Base-by-base conservation (phyloP, 2,329 filamentous ascomycete genomes). In the Neopestalotiopsis sp. region DNA sequence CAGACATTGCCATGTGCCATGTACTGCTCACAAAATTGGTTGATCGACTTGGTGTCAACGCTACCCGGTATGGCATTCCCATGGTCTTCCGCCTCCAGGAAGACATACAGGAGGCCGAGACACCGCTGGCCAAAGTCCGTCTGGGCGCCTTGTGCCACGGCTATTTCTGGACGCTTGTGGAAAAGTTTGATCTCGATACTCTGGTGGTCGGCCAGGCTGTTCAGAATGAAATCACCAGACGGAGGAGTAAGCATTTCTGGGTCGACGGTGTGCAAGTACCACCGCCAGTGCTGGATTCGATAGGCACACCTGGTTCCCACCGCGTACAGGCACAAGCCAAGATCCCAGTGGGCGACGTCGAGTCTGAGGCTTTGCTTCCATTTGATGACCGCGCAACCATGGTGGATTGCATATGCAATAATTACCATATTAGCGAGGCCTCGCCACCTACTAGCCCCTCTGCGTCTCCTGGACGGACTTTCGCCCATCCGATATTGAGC, bases 11-110 rank as follows among this genome's bases (percentile, higher is more conserved):
- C 34, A 81, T 97, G 14, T 83, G 97, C 9, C 94, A 97, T 76
- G 84, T 94, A 3, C 85, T 98, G 12, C 86, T 97, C 49, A 84
- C 89, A 12, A 93, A 89, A 67, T 84, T 97, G n/a, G 88, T 94
- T 9, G 86, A 89, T 69, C 90, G 90, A 68, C 85, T 98, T 0
- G 95, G 95, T 4, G 89, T 97, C 65, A 97, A 98, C 77, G 92
- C 94, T 17, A 88, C 88, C 4, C 88, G 91, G 69, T 92, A 89
- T 74, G 94, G 94, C 0, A 81, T 98, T 49, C 94, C 95, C 1
- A 97, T 98, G 94, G 87, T 97, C 12, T 90, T 97, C 78, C 89
- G 92, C 60, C 86, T 98, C 1, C 95, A 98, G 78, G 94, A 97
- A 75, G 94, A 96, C 71, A 92, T 96, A 40, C 86, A 89, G 67